Evolutionary conservation across 2,329 filamentous ascomycete species (phyloP).

Genomic region (Aspergillus cejpii): DNA sequence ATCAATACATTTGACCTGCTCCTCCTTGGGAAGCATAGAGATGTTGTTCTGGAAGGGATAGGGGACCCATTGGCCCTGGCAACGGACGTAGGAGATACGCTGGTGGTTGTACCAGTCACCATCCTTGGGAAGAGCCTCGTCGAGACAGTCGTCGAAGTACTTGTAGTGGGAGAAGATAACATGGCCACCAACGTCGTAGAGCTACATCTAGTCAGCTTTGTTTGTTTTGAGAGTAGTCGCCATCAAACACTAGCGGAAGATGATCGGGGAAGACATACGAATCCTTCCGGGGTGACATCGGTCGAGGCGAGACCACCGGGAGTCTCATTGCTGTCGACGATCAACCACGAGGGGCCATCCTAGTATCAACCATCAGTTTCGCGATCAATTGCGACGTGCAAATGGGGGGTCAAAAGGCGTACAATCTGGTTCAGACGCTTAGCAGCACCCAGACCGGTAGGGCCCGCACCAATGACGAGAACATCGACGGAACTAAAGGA

Average conservation of each 20-base stretch:
- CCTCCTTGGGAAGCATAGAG: constrained; percentile 93
- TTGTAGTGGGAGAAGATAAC: constrained; percentile 99
- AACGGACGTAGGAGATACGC: constrained; percentile 97
- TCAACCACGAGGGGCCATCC: constrained; percentile 92
- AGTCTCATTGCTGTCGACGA: constrained; percentile 84
- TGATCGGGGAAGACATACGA: constrained; percentile 59
- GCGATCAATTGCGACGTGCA: background rate
- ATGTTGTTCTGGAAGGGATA: constrained; percentile 99
- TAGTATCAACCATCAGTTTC: constrained; percentile 38
- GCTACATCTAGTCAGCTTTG: constrained; percentile 47
- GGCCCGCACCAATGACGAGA: constrained; percentile 94
- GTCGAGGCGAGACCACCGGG: constrained; percentile 94
- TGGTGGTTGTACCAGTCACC: constrained; percentile 97
- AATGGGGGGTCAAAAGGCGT: constrained; percentile 34
- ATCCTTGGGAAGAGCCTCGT: constrained; percentile 89
- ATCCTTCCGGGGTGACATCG: constrained; percentile 90
- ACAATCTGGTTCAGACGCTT: constrained; percentile 97
- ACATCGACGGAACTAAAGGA: constrained; percentile 77
- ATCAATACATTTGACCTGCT: constrained; percentile 90
- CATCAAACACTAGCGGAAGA: no score
- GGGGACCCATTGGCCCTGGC: constrained; percentile 92
- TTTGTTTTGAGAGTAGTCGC: no score
- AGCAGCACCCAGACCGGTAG: constrained; percentile 93
- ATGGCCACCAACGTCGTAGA: constrained; percentile 97
- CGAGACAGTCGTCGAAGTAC: constrained; percentile 98